Evolutionary conservation across 2,329 filamentous ascomycete species (phyloP), one percentile per base, ranked within the genome.

Genomic region (Ophiostoma piceae): DNA sequence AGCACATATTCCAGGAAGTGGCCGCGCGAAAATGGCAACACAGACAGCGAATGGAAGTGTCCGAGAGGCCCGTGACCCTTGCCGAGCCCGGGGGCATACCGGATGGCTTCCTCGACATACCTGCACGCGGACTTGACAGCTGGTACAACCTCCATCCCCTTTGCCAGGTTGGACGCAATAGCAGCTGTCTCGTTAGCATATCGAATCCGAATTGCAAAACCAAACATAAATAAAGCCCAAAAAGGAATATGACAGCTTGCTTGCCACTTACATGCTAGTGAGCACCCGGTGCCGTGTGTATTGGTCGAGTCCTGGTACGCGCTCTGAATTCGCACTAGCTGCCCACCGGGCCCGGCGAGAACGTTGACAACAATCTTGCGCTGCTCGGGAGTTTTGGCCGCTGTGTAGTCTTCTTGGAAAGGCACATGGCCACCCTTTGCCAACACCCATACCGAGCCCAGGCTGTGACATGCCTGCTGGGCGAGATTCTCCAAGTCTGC

Each of bases 281-380:
- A 96, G 77, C 95, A 99, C 3, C 95, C 95, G 0, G 95, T 98
- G 0, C 95, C 95, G 76, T 99, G 95, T 0, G 94, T 98, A 76
- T 94, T 94, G 71, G 83, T 89, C 9, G 90, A 92, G 11, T 83
- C 80, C 72, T 92, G 83, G 76, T 90, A 97, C 4, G 84, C 83
- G 54, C 87, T 91, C 78, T 93, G 85, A 67, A 97, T 84, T 54
- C 87, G 81, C 0, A 87, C 82, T 0, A 84, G 78, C n/a, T 84
- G 78, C 0, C 69, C 70, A 0, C 83, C 84, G 0, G 79, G 79
- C 7, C 92, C 90, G 62, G 87, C 87, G 5, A 97, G 83, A 3
- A 97, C 84, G 76, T 98, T 92, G 37, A 96, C 84, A 1, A 97
- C 88, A 1, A 90, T 75, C 35, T 87, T 81, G 67, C 82, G 86